Percentiles rank a stretch among this genome's conserved stretches.
phyloP scores from a whole-genome alignment of 1,284 basidiomycete genomes.

The Moesziomyces sp. region DNA sequence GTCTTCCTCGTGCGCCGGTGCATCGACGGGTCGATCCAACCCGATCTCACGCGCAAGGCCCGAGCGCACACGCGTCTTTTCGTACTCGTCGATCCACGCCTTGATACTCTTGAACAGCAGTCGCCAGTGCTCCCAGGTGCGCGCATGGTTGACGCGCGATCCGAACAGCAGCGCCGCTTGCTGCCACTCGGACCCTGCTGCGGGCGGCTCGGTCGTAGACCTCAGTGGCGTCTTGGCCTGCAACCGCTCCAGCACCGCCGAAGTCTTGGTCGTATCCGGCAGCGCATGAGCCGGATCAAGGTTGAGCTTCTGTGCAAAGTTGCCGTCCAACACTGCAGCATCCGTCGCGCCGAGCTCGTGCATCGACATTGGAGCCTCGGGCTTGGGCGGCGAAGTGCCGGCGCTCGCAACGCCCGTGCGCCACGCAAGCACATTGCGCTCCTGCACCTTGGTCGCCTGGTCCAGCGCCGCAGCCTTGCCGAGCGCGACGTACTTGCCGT shows the following conservation, averaged over 20 bases:
- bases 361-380: slow-evolving; percentile 5
- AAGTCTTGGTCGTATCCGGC: slow-evolving; percentile 7
- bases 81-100: slow-evolving; percentile 62
- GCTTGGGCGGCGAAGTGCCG: slow-evolving; percentile 24
- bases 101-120: slow-evolving; percentile 54
- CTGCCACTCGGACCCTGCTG: slow-evolving; percentile 6
- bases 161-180: slow-evolving; percentile 27
- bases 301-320: slow-evolving; percentile 20
- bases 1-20: not conserved
- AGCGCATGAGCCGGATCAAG: slow-evolving; percentile 13
- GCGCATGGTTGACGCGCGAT: slow-evolving; percentile 18
- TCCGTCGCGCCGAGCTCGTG: slow-evolving; percentile 11
- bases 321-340: slow-evolving; percentile 3
- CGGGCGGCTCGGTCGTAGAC: slow-evolving; percentile 19
- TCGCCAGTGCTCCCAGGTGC: slow-evolving; percentile 63
- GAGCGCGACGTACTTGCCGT: slow-evolving; percentile 46
- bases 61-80: slow-evolving; percentile 49
- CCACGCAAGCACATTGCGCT: slow-evolving; percentile 52
- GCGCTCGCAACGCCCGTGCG: slow-evolving; percentile 48
- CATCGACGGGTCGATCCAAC: slow-evolving; percentile 22
- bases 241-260: slow-evolving; percentile 24
- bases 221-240: slow-evolving; percentile 20
- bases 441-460: slow-evolving; percentile 36
- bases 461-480: slow-evolving; percentile 60
- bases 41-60: slow-evolving; percentile 58